Conservation (phyloP, 179 eudicot species). For the Corrigiola litoralis region DNA sequence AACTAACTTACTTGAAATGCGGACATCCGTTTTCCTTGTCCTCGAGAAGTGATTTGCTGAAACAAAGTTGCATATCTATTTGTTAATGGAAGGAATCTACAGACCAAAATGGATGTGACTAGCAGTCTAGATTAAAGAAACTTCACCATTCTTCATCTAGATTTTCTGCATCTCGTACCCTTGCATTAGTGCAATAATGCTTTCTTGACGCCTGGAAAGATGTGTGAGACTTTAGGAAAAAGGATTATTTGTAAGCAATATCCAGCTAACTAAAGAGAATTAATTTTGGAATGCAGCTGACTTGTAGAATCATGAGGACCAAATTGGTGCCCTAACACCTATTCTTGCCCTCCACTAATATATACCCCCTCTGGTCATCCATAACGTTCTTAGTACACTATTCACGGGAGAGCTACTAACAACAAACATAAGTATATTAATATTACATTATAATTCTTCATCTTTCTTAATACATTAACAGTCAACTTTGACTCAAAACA, state of each 20-base stretch:
- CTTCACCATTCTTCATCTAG: slow-evolving; percentile 84
- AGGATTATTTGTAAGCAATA: not conserved
- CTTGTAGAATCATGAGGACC: not conserved
- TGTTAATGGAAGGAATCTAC: not conserved
- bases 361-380: no score
- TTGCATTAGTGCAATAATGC: slow-evolving; percentile 81
- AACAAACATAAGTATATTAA: no score
- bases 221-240: not conserved
- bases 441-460: not conserved
- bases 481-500: no score
- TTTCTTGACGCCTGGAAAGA: slow-evolving; percentile 81
- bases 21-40: slow-evolving; percentile 55
- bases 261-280: not conserved
- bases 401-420: no score
- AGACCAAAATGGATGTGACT: slow-evolving; percentile 4
- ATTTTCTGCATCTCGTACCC: slow-evolving; percentile 46
- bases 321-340: not conserved
- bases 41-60: slow-evolving; percentile 75
- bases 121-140: slow-evolving; percentile 10
- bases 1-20: slow-evolving; percentile 69
- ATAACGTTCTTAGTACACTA: no score
- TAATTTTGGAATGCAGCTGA: not conserved
- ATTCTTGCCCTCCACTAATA: no score
- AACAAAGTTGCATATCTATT: not conserved
- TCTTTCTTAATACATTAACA: not conserved